Conservation (phyloP, 2,329 filamentous ascomycete genomes). For the Pseudogymnoascus sp. region DNA sequence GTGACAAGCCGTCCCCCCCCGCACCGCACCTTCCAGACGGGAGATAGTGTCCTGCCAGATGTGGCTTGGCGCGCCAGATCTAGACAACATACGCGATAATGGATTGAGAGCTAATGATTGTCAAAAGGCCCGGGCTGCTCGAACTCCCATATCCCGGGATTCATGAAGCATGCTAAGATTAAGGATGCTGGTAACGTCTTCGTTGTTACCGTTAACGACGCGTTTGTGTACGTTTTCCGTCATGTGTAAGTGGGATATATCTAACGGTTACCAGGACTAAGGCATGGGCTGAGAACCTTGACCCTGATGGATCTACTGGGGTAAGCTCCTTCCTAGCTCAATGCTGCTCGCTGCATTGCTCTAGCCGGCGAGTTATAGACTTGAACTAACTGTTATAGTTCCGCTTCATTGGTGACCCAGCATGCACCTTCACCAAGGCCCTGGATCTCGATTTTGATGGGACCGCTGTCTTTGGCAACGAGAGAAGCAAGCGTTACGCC, state of each 20-base stretch:
- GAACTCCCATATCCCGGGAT: slow-evolving; percentile 71
- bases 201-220: slow-evolving; percentile 86
- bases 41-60: slow-evolving; percentile 7
- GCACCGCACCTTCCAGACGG: slow-evolving; percentile 1
- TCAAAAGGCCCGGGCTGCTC: slow-evolving; percentile 50
- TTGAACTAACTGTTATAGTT: slow-evolving; percentile 44
- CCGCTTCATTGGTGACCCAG: slow-evolving; percentile 79
- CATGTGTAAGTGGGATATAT: not conserved
- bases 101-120: not conserved
- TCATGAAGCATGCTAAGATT: slow-evolving; percentile 69
- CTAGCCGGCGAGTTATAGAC: not conserved
- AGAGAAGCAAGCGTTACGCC: slow-evolving; percentile 80
- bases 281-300: slow-evolving; percentile 72
- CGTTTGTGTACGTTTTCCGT: slow-evolving; percentile 66
- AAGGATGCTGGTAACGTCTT: slow-evolving; percentile 77
- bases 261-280: slow-evolving; percentile 57
- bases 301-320: slow-evolving; percentile 64
- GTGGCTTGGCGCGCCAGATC: slow-evolving; percentile 39
- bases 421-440: slow-evolving; percentile 69
- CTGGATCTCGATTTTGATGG: slow-evolving; percentile 78
- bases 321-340: slow-evolving; percentile 42
- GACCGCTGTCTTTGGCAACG: slow-evolving; percentile 68
- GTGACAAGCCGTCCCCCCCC: slow-evolving; percentile 20
- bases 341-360: not conserved
- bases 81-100: slow-evolving; percentile 13